Base-by-base conservation (phyloP, 164 flowering plant genomes). In the Euptelea pleiosperma region DNA sequence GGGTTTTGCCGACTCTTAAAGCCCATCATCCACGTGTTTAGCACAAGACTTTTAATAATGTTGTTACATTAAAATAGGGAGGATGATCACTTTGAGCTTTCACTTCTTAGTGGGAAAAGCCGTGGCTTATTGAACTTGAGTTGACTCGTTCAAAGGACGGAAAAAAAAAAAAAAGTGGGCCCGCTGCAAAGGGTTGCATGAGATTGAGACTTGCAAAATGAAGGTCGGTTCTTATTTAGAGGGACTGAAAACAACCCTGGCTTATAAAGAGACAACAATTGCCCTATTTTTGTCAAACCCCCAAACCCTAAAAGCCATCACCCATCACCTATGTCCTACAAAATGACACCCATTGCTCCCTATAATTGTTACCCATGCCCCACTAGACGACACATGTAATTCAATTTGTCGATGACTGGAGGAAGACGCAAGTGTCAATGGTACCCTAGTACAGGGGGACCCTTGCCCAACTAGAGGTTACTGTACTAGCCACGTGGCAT, bases 11-110 rank as follows among this genome's bases (percentile, higher is more conserved):
- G 18, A 37, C 53, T 26, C 47, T 45, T 24, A 34, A n/a, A 42
- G 3, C 42, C 26, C 47, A 63, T 63, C 60, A 45, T 63, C 54
- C 67, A 63, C 66, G 60, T 62, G 59, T 55, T 46, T 55, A 45
- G 31, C 55, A 63, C 25, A 63, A 47, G 37, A 36, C 12, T 35
- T 29, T 10, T 31, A 42, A 30, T 30, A 14, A 10, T 41, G 31
- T 52, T 52, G 24, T 33, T 34, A 30, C 60, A 42, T 43, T 57
- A 42, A 10, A 8, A 22, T n/a, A 25, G 26, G 25, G 18, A 19
- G 14, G 2, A 28, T 26, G 3, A 40, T 41, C 21, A 40, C 24
- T 42, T 40, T 55, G 48, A 40, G 34, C 39, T 44, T 31, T 16
- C 4, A 16, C 2, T 1, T 21, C 10, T 46, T 58, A 18, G 55